Percentiles rank a stretch among this genome's conserved stretches.
phyloP scores from a whole-genome alignment of 768 basidiomycete genomes.

The Xerocomellus chrysenteron region DNA sequence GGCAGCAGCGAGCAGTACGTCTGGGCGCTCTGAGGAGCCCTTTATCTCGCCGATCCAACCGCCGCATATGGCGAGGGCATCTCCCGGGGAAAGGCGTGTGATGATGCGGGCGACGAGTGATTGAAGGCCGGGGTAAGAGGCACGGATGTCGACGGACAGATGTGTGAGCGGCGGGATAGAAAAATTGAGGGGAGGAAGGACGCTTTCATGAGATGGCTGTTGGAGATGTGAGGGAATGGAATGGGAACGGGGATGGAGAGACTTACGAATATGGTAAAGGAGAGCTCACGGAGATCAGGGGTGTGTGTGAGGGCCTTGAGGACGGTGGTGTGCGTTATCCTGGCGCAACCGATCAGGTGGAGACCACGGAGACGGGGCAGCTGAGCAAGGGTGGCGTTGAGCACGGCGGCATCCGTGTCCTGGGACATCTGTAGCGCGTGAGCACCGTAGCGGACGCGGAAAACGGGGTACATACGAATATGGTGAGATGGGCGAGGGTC shows the following conservation, averaged over 20 bases:
- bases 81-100: slow-evolving; percentile 28
- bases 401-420: slow-evolving; percentile 51
- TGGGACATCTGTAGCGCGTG: slow-evolving; percentile 46
- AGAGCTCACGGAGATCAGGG: slow-evolving; percentile 58
- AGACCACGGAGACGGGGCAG: slow-evolving; percentile 56
- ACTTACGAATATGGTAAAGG: slow-evolving; percentile 59
- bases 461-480: slow-evolving; percentile 49
- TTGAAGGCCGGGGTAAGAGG: slow-evolving; percentile 22
- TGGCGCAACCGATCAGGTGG: slow-evolving; percentile 60
- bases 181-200: slow-evolving; percentile 8
- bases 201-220: slow-evolving; percentile 14
- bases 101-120: slow-evolving; percentile 19
- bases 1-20: neutral
- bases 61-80: slow-evolving; percentile 29
- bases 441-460: neutral
- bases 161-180: slow-evolving; percentile 44
- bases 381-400: slow-evolving; percentile 46
- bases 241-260: neutral
- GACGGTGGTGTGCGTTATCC: slow-evolving; percentile 51
- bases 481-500: slow-evolving; percentile 52
- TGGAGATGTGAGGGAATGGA: neutral
- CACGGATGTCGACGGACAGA: slow-evolving; percentile 53
- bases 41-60: slow-evolving; percentile 37
- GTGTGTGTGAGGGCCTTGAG: slow-evolving; percentile 45
- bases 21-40: slow-evolving; percentile 16